Conservation (phyloP, 805 yeast genomes). For the Candida railenensis region DNA sequence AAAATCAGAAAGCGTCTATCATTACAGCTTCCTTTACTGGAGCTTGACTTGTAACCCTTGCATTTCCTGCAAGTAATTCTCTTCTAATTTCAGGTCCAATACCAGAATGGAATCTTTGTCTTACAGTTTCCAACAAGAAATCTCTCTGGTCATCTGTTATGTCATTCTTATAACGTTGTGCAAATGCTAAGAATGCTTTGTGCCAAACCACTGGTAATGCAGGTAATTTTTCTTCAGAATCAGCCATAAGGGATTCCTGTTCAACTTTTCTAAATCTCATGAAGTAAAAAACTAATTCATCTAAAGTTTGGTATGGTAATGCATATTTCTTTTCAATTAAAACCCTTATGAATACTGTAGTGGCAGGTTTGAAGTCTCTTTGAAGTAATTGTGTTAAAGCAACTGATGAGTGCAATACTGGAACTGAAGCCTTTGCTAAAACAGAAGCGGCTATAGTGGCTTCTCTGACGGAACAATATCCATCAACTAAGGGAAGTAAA, state of each 20-base stretch:
- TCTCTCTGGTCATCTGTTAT: slow-evolving; percentile 99
- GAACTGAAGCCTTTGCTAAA: slow-evolving; percentile 83
- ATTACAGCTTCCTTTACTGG: slow-evolving; percentile 32
- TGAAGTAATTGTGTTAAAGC: slow-evolving; percentile 80
- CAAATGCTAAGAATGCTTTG: slow-evolving; percentile 90
- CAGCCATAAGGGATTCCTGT: slow-evolving; percentile 37
- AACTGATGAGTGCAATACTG: slow-evolving; percentile 94
- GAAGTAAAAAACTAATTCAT: slow-evolving; percentile 90
- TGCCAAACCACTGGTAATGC: slow-evolving; percentile 96
- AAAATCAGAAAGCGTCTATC: slow-evolving; percentile 35
- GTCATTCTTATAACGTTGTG: slow-evolving; percentile 95
- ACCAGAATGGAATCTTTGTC: slow-evolving; percentile 84
- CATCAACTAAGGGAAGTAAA: slow-evolving; percentile 83
- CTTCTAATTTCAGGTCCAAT: slow-evolving; percentile 94
- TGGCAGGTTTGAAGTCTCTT: slow-evolving; percentile 85
- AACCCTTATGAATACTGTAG: slow-evolving; percentile 85
- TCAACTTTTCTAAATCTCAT: slow-evolving; percentile 79
- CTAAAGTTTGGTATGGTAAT: slow-evolving; percentile 93
- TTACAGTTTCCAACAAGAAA: slow-evolving; percentile 83
- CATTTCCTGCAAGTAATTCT: slow-evolving; percentile 83
- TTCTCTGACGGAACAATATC: slow-evolving; percentile 88
- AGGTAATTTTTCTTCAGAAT: slow-evolving; percentile 41
- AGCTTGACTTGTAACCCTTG: slow-evolving; percentile 46
- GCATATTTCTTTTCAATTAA: slow-evolving; percentile 94
- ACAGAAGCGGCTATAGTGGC: slow-evolving; percentile 95